Base-by-base conservation (phyloP, 208 protist genomes). In the Spongospora subterranea region DNA sequence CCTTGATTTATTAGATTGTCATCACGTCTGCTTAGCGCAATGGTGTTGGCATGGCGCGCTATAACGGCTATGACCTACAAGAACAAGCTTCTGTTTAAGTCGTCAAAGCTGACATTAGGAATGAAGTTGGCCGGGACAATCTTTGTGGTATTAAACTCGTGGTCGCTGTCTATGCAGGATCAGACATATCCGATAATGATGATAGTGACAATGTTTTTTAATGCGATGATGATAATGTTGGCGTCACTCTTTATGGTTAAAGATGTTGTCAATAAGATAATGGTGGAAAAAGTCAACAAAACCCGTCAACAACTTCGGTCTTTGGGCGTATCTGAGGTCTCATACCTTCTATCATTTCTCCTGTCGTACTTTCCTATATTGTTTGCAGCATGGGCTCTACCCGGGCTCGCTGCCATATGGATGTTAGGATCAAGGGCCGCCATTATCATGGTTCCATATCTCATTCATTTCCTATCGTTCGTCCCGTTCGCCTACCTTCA, bases 281-380 rank as follows among this genome's bases (percentile, higher is more conserved):
- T 82, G 71, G 17, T 45, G 11, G 71, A 82, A 20, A 82, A 82
- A 43, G 35, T n/a, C 6, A 82, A 13, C 40, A 35, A 43, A n/a
- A 82, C 17, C 71, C 71, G 71, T 6, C 17, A 82, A 82, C 71
- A 82, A 20, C n/a, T 82, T 35, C 71, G 71, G 17, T 40, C 35
- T 43, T 17, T 39, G 13, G 71, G 71, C n/a, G 71, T 82, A 39
- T 6, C 17, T 6, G 71, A 82, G 40, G n/a, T 43, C 13, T 13
- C 6, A n/a, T 45, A 45, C 71, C 17, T n/a, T 6, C 17, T 43
- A 6, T 82, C 71, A 6, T 82, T 20, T 35, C 17, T 82, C 11
- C 35, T 43, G 71, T n/a, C 6, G 17, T 82, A 82, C n/a, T 35
- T 6, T n/a, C 6, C 11, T 6, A 43, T 82, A 40, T 6, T 43